Evolutionary conservation across 2,329 filamentous ascomycete genomes (phyloP).

Genomic region (Truncatella angustata): DNA sequence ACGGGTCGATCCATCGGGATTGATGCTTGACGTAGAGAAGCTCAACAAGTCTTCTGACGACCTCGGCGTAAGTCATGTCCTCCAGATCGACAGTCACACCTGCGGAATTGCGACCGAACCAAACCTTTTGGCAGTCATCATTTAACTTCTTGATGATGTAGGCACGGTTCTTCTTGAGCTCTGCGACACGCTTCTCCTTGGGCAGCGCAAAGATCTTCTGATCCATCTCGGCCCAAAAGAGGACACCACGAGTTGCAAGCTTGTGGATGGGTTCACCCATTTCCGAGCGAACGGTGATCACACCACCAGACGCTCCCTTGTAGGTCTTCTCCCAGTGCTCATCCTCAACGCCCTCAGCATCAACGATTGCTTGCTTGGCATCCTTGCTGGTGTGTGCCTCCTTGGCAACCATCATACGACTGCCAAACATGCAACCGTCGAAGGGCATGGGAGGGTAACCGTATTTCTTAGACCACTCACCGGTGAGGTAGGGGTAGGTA

Average conservation of each 20-base stretch:
- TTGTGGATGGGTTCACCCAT: constrained; percentile 99
- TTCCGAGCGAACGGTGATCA: constrained; percentile 95
- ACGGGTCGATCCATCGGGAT: constrained; percentile 85
- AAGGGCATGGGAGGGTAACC: constrained; percentile 93
- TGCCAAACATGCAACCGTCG: constrained; percentile 87
- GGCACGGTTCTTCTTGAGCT: constrained; percentile 82
- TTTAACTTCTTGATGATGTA: constrained; percentile 96
- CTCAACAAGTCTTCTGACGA: constrained; percentile 82
- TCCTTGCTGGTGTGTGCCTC: constrained; percentile 85
- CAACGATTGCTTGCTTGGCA: constrained; percentile 87
- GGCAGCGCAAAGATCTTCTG: constrained; percentile 96
- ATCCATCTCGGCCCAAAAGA: constrained; percentile 99
- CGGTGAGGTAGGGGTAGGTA: constrained; percentile 89
- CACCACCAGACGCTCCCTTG: constrained; percentile 84
- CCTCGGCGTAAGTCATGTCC: constrained; percentile 93
- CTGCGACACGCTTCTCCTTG: constrained; percentile 86
- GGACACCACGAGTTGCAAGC: constrained; percentile 90
- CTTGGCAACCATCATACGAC: constrained; percentile 92
- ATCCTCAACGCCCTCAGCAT: constrained; percentile 80
- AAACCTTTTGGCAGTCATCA: constrained; percentile 94
- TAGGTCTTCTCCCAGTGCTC: constrained; percentile 89
- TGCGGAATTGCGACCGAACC: constrained; percentile 84
- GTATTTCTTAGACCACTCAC: constrained; percentile 81
- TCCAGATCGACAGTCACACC: constrained; percentile 84
- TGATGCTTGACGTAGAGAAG: constrained; percentile 91